A percentile compares a stretch with the other conserved stretches of the same genome.
Conservation (phyloP, 352 stramenopile genomes). For the Aphanomyces euteiches region DNA sequence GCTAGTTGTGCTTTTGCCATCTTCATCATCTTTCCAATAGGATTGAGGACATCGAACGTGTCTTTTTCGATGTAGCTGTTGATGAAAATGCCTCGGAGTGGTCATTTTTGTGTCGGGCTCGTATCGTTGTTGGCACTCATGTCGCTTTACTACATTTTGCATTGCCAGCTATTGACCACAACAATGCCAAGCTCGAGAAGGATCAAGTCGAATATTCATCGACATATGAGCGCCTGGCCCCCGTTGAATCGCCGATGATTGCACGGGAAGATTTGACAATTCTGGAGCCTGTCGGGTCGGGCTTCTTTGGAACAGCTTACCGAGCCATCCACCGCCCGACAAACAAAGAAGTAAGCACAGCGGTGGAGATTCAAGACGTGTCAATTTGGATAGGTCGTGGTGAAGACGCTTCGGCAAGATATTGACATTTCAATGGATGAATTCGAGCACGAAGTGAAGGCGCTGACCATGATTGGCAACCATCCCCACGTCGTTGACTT, state of each 20-base stretch:
- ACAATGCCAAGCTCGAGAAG: neutral
- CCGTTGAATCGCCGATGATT: constrained; percentile 68
- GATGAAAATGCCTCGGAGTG: constrained; percentile 19
- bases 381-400: constrained; percentile 46
- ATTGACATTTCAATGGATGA: constrained; percentile 47
- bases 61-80: constrained; percentile 50
- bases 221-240: constrained; percentile 53
- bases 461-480: constrained; percentile 72
- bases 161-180: constrained; percentile 22
- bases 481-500: constrained; percentile 70
- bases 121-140: constrained; percentile 56
- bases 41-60: constrained; percentile 42
- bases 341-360: neutral
- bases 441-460: constrained; percentile 60
- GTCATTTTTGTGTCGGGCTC: constrained; percentile 51
- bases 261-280: constrained; percentile 45
- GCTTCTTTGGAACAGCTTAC: constrained; percentile 60
- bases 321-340: constrained; percentile 52
- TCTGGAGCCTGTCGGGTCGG: constrained; percentile 56
- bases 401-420: constrained; percentile 57
- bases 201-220: neutral
- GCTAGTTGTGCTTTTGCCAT: neutral
- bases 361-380: neutral
- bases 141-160: constrained; percentile 63
- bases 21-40: neutral